These are phyloP conservation scores for Anthostomella pinea DNA, from an alignment of 2,329 filamentous ascomycete genomes.

Conservation along the genomic window DNA sequence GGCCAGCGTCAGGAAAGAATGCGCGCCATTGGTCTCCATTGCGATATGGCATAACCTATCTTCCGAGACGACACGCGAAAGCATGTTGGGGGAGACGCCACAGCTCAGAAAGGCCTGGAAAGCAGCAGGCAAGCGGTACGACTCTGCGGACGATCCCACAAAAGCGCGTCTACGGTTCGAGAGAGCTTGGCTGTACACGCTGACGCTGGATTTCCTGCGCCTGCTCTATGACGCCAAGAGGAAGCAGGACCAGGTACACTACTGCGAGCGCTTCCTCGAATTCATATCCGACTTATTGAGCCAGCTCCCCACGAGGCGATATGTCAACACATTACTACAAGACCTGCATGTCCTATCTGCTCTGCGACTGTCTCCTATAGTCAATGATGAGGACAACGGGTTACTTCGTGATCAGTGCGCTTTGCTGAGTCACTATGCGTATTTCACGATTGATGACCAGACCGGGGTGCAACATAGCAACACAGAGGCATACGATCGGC, in stretches of 20 bases:
- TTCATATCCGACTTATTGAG: constrained; percentile 88
- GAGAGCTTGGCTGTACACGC: constrained; percentile 85
- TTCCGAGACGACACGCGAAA: constrained; percentile 70
- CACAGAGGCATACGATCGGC: constrained; percentile 72
- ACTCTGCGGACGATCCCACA: constrained; percentile 74
- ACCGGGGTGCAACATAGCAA: constrained; percentile 73
- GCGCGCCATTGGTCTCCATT: constrained; percentile 90
- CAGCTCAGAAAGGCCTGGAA: constrained; percentile 88
- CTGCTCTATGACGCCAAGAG: constrained; percentile 60
- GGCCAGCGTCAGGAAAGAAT: constrained; percentile 88
- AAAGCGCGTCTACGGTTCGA: constrained; percentile 86
- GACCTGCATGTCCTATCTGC: constrained; percentile 81
- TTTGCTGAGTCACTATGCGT: constrained; percentile 81
- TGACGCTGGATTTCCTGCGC: constrained; percentile 78
- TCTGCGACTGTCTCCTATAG: constrained; percentile 75
- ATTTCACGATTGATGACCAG: constrained; percentile 90
- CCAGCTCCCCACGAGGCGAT: constrained; percentile 88
- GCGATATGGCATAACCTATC: constrained; percentile 93
- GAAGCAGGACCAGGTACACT: constrained; percentile 64
- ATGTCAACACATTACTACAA: constrained; percentile 83
- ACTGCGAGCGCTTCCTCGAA: constrained; percentile 92
- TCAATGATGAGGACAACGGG: constrained; percentile 68
- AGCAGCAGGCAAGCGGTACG: constrained; percentile 79
- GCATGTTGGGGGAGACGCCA: constrained; percentile 67
- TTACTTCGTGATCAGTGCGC: constrained; percentile 77